Conservation (phyloP, 352 stramenopile species). For the Phytophthora palmivora region DNA sequence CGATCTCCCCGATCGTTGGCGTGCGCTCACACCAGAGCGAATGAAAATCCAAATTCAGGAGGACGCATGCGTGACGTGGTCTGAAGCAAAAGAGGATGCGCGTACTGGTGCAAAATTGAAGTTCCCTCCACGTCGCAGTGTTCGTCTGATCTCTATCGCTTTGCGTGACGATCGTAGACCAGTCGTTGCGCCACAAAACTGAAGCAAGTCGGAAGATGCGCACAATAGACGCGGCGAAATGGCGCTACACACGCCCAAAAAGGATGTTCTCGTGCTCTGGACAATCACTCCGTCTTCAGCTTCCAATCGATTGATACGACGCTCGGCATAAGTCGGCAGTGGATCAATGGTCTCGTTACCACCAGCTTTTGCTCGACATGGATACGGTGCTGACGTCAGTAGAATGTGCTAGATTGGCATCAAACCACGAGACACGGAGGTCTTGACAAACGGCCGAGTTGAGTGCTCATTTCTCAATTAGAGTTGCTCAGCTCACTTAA, state of each 20-base stretch:
- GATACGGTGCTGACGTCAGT: constrained; percentile 23
- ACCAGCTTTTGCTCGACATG: constrained; percentile 27
- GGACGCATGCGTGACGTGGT: constrained; percentile 9
- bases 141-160: constrained; percentile 2
- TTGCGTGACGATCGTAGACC: constrained; percentile 6
- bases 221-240: constrained; percentile 25
- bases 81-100: constrained; percentile 6
- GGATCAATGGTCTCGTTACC: constrained; percentile 5
- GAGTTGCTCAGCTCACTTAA: constrained; percentile 4
- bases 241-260: constrained; percentile 15
- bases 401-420: constrained; percentile 9
- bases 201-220: constrained; percentile 30
- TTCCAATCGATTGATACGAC: constrained; percentile 41
- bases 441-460: not conserved
- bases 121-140: constrained; percentile 1
- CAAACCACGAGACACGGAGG: constrained; percentile 7
- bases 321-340: constrained; percentile 10
- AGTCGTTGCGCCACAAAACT: constrained; percentile 19
- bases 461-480: constrained; percentile 33
- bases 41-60: constrained; percentile 1
- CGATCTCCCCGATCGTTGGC: constrained; percentile 14
- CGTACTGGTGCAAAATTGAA: constrained; percentile 27
- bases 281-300: constrained; percentile 24
- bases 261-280: constrained; percentile 23
- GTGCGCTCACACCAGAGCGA: constrained; percentile 17